phyloP scores from a whole-genome alignment of 225 moss, liverwort and hornwort species.

The Marchantia polymorpha region DNA sequence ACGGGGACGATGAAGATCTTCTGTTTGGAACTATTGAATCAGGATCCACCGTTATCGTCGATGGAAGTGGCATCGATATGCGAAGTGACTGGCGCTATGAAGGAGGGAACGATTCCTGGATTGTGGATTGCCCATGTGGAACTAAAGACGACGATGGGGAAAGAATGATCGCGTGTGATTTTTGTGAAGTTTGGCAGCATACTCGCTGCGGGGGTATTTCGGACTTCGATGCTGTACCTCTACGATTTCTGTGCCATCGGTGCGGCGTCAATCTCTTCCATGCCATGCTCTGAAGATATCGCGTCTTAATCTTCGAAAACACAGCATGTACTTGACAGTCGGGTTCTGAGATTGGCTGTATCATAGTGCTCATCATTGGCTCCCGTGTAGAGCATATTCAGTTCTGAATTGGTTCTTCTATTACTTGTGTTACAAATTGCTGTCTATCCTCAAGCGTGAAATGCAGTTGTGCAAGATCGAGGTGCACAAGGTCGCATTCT shows the following conservation, averaged over 20 bases:
- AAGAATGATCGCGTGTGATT: constrained; percentile 99
- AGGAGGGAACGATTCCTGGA: constrained; percentile 98
- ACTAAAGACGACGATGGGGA: constrained; percentile 98
- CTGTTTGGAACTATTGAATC: constrained; percentile 92
- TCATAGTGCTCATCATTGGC: neutral
- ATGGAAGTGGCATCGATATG: constrained; percentile 80
- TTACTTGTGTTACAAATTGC: neutral
- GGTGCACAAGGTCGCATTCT: neutral
- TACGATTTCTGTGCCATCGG: constrained; percentile 92
- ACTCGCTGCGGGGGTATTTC: constrained; percentile 97
- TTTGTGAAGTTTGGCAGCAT: constrained; percentile 98
- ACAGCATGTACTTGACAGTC: neutral
- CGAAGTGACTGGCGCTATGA: constrained; percentile 98
- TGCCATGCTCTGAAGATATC: constrained; percentile 52
- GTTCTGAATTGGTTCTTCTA: no score
- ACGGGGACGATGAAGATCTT: constrained; percentile 82
- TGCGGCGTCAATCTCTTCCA: constrained; percentile 95
- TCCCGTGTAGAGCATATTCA: neutral
- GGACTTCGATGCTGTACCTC: constrained; percentile 89
- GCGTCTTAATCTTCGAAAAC: neutral
- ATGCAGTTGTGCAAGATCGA: neutral
- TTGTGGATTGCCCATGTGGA: constrained; percentile 93
- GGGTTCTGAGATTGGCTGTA: constrained; percentile 4
- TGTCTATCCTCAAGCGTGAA: constrained; percentile 2
- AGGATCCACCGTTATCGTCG: constrained; percentile 76